phyloP scores from a whole-genome alignment of 305 asterid genomes.

The Solanum hybrid region DNA sequence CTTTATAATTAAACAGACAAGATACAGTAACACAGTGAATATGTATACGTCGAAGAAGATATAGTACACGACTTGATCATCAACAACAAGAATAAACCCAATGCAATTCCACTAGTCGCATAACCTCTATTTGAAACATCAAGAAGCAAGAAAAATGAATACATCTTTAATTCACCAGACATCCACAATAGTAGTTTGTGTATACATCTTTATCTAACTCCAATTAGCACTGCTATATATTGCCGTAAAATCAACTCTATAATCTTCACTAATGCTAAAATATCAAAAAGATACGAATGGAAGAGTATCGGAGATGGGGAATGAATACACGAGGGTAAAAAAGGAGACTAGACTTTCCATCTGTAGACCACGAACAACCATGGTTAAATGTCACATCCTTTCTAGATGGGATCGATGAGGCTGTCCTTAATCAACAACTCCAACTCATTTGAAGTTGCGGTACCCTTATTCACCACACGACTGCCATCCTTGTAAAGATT shows the following conservation, averaged over 20 bases:
- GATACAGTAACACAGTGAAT: background rate
- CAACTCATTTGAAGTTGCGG: accelerated
- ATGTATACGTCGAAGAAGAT: background rate
- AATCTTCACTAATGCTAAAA: background rate
- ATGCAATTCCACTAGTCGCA: background rate
- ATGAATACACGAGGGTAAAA: background rate
- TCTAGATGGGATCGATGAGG: background rate
- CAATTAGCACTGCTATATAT: background rate
- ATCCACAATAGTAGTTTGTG: background rate
- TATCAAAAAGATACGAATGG: background rate
- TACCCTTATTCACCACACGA: background rate
- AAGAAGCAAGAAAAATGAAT: background rate
- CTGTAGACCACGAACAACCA: background rate
- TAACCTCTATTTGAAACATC: background rate
- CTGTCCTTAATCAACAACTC: background rate
- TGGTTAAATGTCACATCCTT: background rate
- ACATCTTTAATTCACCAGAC: background rate
- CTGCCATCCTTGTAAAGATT: background rate
- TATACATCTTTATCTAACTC: background rate
- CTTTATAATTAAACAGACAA: no score
- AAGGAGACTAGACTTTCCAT: background rate
- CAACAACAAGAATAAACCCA: no score
- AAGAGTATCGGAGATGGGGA: background rate
- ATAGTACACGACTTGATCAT: no score
- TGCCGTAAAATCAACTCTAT: background rate